Evolutionary conservation across 2,329 filamentous ascomycete genomes (phyloP), one percentile per base, ranked within the genome.

Genomic region (Ceratocystis papillata): DNA sequence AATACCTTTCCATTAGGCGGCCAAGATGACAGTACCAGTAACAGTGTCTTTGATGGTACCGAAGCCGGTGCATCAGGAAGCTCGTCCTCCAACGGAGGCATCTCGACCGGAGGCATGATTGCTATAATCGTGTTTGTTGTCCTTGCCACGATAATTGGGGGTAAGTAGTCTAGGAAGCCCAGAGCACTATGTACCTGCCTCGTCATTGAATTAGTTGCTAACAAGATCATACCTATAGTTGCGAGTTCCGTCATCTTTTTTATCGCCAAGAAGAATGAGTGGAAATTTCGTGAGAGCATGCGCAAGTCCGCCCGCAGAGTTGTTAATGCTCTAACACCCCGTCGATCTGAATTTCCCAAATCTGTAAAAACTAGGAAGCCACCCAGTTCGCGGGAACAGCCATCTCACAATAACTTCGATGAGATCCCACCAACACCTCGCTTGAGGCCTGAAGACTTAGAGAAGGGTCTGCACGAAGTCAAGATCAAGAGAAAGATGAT

Each of bases 191-290:
- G 10, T 41, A 12, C 8, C 37, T 41, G 3, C 37, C 37, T 41
- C 8, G 8, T 41, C 37, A 41, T 41, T 41, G 37, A 12, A 8
- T 41, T 10, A 12, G 20, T n/a, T 28, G 44, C 50, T 70, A 33
- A 69, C 60, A 65, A 69, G 67, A n/a, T 62, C 22, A 45, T 28
- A 25, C 6, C 25, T 70, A 68, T 70, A 88, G 87, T 86, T 69
- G 80, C 79, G 25, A 86, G 82, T 44, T 83, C 85, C 2, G 77
- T 84, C 1, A 82, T 94, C 33, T 95, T 88, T 77, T 90, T 87
- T 74, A 74, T 93, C 46, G 88, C 90, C 65, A 94, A 94, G 79
- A 91, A 90, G 77, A 84, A 86, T 60, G 88, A 92, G 75, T 94
- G 90, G 90, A 88, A 86, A 70, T 79, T 94, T 70, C 83, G 86